Evolutionary conservation across 192 early-diverging fungal genomes (phyloP).

Genomic region (Coemansia sp.): DNA sequence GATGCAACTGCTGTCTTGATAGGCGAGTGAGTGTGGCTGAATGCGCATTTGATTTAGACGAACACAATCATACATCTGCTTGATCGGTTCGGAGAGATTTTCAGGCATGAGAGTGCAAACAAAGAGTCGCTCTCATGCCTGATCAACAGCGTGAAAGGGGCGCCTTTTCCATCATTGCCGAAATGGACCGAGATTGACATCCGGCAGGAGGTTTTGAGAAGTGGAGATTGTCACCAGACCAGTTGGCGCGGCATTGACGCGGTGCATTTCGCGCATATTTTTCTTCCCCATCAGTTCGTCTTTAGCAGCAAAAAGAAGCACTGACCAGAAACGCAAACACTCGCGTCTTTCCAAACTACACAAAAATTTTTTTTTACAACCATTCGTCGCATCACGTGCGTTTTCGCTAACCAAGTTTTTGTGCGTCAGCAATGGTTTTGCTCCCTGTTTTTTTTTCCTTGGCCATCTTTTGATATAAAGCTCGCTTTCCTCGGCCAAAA

Average conservation of each 20-base stretch:
- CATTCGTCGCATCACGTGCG: too few relatives aligned
- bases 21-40: too few relatives aligned
- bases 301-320: background rate
- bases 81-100: background rate
- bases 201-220: too few relatives aligned
- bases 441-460: background rate
- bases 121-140: too few relatives aligned
- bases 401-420: too few relatives aligned
- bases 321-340: background rate
- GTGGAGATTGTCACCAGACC: conserved; percentile 7
- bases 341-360: background rate
- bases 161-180: too few relatives aligned
- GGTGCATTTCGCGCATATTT: conserved; percentile 19
- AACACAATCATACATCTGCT: background rate
- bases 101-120: too few relatives aligned
- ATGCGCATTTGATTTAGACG: too few relatives aligned
- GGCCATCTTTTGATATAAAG: background rate
- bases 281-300: background rate
- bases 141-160: too few relatives aligned
- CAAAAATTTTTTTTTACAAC: conserved; percentile 3
- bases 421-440: background rate
- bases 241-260: conserved; percentile 3
- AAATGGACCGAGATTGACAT: too few relatives aligned
- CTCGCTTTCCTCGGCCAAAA: background rate
- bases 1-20: too few relatives aligned